Base-by-base conservation (phyloP, 768 basidiomycete genomes). In the Leccinum ochraceum region DNA sequence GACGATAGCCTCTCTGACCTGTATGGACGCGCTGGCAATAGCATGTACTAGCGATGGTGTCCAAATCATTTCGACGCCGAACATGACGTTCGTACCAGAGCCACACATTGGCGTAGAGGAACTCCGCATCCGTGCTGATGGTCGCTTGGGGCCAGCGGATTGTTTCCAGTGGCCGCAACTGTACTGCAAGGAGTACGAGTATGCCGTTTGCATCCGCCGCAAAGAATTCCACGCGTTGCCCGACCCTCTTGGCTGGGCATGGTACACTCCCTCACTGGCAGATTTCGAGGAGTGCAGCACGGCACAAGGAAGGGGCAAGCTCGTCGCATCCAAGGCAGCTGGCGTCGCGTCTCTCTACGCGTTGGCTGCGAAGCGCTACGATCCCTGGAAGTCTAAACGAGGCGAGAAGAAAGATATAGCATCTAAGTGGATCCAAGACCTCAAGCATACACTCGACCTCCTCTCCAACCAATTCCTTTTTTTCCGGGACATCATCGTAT, bases 211-310 rank as follows among this genome's bases (percentile, higher is more conserved):
- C 16, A 28, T 51, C 11, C 50, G 2, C 13, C 16, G 26, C 8
- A 6, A 16, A 3, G 26, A 51, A 51, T 17, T 6, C 26, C 26
- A 51, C 17, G 16, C 24, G 4, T 26, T 24, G 17, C 50, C 59
- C 3, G 49, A 63, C 26, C 51, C 49, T 2, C 39, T 59, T 1
- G 22, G 32, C 7, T 63, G 57, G 53, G 57, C 46, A 32, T 11
- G 44, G 53, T 37, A 54, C 36, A 24, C 22, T 24, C 48, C 48
- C 14, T 14, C 37, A 39, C 13, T 14, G 37, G 37, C 13, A 39
- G 37, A 39, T 17, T 39, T 39, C 3, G 32, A 34, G 32, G 32
- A 34, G 32, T 34, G 32, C 32, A 34, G 32, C 32, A 34, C 32
- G 11, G 32, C 11, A 34, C 32, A 34, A 34, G 32, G 32, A 34